phyloP scores from a whole-genome alignment of 345 rosid species.

The Aquilaria malaccensis region DNA sequence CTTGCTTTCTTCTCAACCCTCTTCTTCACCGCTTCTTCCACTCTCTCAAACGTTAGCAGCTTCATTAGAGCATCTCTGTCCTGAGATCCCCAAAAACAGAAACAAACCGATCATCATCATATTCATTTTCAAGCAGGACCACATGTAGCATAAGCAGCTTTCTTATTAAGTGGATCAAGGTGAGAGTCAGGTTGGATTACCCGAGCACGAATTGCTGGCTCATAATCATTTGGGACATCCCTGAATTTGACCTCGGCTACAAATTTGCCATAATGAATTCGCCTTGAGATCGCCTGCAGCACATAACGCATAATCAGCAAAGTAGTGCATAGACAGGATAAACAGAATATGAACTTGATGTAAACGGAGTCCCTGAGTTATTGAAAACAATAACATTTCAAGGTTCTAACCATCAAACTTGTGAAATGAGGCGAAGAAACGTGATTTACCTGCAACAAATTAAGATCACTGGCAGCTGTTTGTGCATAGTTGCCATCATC shows the following conservation, averaged over 20 bases:
- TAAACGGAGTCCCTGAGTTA: too few relatives aligned
- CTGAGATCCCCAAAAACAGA: constrained; percentile 26
- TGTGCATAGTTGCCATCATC: constrained; percentile 80
- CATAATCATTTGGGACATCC: constrained; percentile 59
- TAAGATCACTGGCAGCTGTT: constrained; percentile 60
- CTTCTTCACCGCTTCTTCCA: constrained; percentile 77
- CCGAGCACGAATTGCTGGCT: constrained; percentile 64
- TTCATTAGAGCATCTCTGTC: constrained; percentile 61
- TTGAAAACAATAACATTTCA: too few relatives aligned
- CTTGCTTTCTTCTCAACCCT: constrained; percentile 75
- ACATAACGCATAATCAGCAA: neutral
- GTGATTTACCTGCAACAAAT: constrained; percentile 60
- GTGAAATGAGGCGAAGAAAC: too few relatives aligned
- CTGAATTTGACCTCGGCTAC: constrained; percentile 87
- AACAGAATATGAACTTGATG: too few relatives aligned
- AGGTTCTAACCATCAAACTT: too few relatives aligned
- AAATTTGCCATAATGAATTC: constrained; percentile 82
- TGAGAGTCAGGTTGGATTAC: constrained; percentile 21
- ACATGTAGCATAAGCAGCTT: neutral
- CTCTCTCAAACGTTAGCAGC: constrained; percentile 53
- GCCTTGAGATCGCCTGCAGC: constrained; percentile 70
- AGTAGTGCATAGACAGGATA: too few relatives aligned
- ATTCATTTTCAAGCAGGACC: neutral
- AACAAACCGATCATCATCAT: neutral
- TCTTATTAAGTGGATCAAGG: too few relatives aligned